phyloP scores from a whole-genome alignment of 2,329 filamentous ascomycete genomes.

The Colletotrichum tropicicola region DNA sequence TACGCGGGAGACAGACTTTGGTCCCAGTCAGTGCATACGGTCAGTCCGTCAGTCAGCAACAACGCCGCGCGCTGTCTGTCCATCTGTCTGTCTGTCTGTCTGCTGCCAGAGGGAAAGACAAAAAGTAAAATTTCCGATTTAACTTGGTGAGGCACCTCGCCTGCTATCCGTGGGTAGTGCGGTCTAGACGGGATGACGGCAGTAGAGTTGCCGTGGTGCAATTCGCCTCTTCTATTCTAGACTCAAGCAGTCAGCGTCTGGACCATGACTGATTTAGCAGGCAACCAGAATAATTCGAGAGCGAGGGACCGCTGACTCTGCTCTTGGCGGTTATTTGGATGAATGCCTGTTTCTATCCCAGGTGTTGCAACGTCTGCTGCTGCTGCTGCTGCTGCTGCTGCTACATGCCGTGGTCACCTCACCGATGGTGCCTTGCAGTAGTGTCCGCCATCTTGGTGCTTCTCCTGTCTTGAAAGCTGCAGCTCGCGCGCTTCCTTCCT shows the following conservation, averaged over 20 bases:
- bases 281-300: neutral
- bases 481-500: constrained; percentile 26
- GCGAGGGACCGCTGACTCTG: neutral
- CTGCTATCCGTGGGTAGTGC: constrained; percentile 2
- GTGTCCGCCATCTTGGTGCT: constrained; percentile 20
- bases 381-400: neutral
- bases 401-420: constrained; percentile 16
- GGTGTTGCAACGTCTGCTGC: neutral
- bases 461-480: constrained; percentile 29
- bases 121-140: neutral
- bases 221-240: constrained; percentile 13
- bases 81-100: constrained; percentile 9
- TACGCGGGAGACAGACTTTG: neutral
- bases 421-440: constrained; percentile 31
- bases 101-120: neutral
- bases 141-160: constrained; percentile 12
- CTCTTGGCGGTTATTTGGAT: constrained; percentile 7
- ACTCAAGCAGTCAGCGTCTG: neutral
- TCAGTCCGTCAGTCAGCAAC: constrained; percentile 8
- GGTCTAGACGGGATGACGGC: constrained; percentile 6
- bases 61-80: neutral
- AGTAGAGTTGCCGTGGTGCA: neutral
- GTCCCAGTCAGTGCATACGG: constrained; percentile 23
- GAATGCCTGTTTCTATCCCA: constrained; percentile 5
- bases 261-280: neutral